These are phyloP conservation scores for Gynandropsis gynandra DNA, from an alignment of 345 rosid species.

Conservation along the genomic window DNA sequence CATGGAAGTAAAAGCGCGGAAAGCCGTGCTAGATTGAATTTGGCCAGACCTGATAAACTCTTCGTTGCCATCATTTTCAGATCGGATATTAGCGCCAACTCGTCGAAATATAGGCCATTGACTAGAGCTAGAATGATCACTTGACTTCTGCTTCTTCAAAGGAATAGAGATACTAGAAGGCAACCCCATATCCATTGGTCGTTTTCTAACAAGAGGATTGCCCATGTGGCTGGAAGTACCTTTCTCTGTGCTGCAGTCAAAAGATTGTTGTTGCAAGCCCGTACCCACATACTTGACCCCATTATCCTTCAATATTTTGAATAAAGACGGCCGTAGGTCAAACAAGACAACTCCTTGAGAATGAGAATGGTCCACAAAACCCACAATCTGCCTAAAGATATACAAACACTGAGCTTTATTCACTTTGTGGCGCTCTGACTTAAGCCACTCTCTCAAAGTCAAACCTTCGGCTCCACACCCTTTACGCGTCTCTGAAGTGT, in stretches of 20 bases:
- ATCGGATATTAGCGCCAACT: constrained; percentile 32
- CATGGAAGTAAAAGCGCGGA: constrained; percentile 28
- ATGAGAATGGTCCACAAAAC: constrained; percentile 55
- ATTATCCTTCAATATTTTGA: constrained; percentile 48
- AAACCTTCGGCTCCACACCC: constrained; percentile 46
- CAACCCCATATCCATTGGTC: constrained; percentile 34
- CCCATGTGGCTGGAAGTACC: constrained; percentile 17
- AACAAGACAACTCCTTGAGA: constrained; percentile 58
- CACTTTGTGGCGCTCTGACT: constrained; percentile 36
- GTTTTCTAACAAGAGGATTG: constrained; percentile 30
- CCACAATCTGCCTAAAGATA: constrained; percentile 74
- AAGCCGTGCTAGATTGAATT: constrained; percentile 32
- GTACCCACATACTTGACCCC: constrained; percentile 59
- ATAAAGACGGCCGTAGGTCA: constrained; percentile 53
- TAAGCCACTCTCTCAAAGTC: constrained; percentile 68
- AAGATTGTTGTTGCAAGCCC: constrained; percentile 27
- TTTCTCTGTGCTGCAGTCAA: constrained; percentile 24
- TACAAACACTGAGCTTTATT: constrained; percentile 55
- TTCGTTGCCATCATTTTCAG: constrained; percentile 25
- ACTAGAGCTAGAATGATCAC: constrained; percentile 28
- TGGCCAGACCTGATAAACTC: constrained; percentile 19
- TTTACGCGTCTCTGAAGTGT: constrained; percentile 23
- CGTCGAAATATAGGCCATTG: constrained; percentile 53
- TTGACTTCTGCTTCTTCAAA: constrained; percentile 61
- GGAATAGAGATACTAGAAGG: constrained; percentile 19